phyloP scores from a whole-genome alignment of 768 basidiomycete genomes.

The Mrakia blollopis region DNA sequence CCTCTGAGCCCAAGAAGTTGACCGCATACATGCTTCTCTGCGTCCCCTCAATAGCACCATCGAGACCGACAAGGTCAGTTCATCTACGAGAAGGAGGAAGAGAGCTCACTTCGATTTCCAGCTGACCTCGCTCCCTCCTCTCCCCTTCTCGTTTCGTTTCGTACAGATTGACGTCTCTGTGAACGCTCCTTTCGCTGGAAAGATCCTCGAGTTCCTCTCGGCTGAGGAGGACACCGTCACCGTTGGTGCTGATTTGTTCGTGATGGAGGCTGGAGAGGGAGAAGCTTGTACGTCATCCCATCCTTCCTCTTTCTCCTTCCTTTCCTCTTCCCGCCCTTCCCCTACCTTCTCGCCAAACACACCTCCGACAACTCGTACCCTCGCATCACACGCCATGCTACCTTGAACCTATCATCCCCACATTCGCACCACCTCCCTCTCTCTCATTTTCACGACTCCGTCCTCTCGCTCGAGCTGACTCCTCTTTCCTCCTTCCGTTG shows the following conservation, averaged over 20 bases:
- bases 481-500: background rate
- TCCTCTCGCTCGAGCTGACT: background rate
- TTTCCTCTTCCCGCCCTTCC: background rate
- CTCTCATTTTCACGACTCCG: background rate
- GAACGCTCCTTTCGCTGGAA: slow-evolving; percentile 83
- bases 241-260: slow-evolving; percentile 90
- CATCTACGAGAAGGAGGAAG: background rate
- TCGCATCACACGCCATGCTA: too few species aligned
- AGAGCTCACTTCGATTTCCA: background rate
- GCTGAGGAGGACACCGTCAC: slow-evolving; percentile 89
- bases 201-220: slow-evolving; percentile 76
- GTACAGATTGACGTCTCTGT: slow-evolving; percentile 91
- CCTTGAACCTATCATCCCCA: too few species aligned
- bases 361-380: too few species aligned
- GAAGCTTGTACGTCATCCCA: slow-evolving; percentile 49
- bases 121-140: background rate
- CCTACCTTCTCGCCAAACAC: background rate
- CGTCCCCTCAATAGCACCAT: slow-evolving; percentile 54
- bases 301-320: background rate
- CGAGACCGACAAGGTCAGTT: slow-evolving; percentile 91
- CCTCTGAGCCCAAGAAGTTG: background rate
- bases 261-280: slow-evolving; percentile 75
- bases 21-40: background rate
- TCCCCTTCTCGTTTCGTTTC: background rate
- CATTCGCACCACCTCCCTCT: too few species aligned